These are phyloP conservation scores for Cercospora sp. DNA, from an alignment of 2,329 filamentous ascomycete genomes.

Conservation along the genomic window DNA sequence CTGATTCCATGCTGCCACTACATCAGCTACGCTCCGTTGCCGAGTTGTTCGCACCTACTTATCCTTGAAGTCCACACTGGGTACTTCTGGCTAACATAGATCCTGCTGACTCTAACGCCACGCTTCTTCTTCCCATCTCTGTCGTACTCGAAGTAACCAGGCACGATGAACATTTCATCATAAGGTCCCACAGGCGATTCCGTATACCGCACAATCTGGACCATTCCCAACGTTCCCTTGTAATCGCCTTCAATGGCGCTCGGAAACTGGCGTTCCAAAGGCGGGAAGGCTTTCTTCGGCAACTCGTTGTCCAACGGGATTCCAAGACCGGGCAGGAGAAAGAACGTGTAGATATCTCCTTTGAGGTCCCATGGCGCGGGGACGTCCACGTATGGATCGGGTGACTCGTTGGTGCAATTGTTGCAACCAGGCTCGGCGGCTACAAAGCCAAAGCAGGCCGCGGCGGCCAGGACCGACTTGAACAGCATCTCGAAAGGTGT, in stretches of 20 bases:
- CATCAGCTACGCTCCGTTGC: not conserved
- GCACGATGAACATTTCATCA: conserved; percentile 27
- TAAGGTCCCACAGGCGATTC: conserved; percentile 25
- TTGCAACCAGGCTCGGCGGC: conserved; percentile 8
- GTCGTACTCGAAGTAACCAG: conserved; percentile 22
- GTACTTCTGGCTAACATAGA: conserved; percentile 27
- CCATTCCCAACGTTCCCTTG: not conserved
- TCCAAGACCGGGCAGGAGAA: not conserved
- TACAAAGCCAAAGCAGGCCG: not conserved
- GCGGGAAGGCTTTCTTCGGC: not conserved
- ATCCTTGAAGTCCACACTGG: conserved; percentile 20
- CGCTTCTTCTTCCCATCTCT: conserved; percentile 12
- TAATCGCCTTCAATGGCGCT: not conserved
- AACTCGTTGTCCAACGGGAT: not conserved
- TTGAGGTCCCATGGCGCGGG: conserved; percentile 21
- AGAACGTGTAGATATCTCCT: conserved; percentile 12
- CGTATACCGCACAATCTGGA: conserved; percentile 7
- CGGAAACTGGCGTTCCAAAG: not conserved
- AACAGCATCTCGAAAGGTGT: not conserved
- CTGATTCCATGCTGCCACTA: not conserved
- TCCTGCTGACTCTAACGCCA: conserved; percentile 19
- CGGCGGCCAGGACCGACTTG: not conserved
- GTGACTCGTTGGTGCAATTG: conserved; percentile 22
- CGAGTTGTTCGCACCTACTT: conserved; percentile 8
- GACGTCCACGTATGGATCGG: conserved; percentile 8